Evolutionary conservation across 768 basidiomycete species (phyloP).

Genomic region (Mycena maculata): DNA sequence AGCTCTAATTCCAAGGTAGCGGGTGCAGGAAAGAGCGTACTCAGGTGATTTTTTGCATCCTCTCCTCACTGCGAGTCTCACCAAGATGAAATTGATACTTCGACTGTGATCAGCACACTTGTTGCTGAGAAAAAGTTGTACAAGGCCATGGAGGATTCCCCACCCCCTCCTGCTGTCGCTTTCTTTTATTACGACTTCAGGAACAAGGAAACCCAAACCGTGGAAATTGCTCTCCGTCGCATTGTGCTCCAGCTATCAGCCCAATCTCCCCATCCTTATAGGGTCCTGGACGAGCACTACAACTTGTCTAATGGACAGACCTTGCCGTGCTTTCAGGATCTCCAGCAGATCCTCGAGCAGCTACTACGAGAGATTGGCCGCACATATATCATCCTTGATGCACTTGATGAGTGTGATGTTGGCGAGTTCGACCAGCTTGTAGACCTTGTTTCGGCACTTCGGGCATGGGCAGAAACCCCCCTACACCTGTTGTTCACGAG

Average conservation of each 20-base stretch:
- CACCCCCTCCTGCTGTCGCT: neutral
- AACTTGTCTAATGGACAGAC: neutral
- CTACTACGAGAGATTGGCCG: conserved; percentile 8
- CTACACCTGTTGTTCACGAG: conserved; percentile 14
- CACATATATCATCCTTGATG: too few species aligned
- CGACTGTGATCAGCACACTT: neutral
- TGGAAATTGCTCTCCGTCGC: too few species aligned
- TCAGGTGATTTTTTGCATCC: neutral
- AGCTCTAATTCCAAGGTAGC: neutral
- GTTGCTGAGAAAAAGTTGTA: neutral
- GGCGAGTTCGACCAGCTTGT: neutral
- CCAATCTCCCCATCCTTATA: too few species aligned
- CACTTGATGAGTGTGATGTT: conserved; percentile 5
- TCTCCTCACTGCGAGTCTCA: neutral
- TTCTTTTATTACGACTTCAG: too few species aligned
- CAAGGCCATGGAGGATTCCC: neutral
- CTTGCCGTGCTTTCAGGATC: neutral
- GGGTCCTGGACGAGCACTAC: neutral
- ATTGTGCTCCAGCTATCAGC: too few species aligned
- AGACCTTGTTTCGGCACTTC: neutral
- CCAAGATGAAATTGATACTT: neutral
- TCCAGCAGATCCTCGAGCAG: neutral
- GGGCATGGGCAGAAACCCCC: neutral
- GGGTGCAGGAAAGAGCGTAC: conserved; percentile 12
- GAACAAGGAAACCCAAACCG: too few species aligned